These are phyloP conservation scores for Medicago lupulina DNA, from an alignment of 306 rosid species.

Conservation along the genomic window DNA sequence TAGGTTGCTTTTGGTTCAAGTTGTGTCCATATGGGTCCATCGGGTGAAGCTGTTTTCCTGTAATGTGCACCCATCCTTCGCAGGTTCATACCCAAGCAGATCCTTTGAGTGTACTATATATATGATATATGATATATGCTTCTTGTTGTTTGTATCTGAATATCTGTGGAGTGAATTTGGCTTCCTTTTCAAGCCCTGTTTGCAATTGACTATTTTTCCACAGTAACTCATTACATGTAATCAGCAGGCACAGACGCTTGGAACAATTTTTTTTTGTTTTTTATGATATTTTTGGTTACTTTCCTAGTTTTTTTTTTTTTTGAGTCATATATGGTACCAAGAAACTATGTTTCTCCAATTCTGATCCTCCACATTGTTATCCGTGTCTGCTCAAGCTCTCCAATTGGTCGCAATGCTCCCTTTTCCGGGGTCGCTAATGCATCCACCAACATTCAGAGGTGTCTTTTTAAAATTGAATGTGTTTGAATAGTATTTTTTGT, in stretches of 20 bases:
- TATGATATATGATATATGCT: slow-evolving; percentile 10
- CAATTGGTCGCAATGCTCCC: slow-evolving; percentile 22
- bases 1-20: slow-evolving; percentile 44
- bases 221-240: slow-evolving; percentile 30
- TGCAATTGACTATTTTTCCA: neutral
- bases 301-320: slow-evolving; percentile 7
- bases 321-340: slow-evolving; percentile 28
- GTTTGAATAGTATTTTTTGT: slow-evolving; percentile 35
- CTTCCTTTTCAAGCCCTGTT: slow-evolving; percentile 41
- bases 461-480: slow-evolving; percentile 8
- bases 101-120: slow-evolving; percentile 29
- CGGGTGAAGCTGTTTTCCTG: slow-evolving; percentile 35
- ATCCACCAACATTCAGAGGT: slow-evolving; percentile 16
- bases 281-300: slow-evolving; percentile 21
- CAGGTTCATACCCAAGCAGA: slow-evolving; percentile 25
- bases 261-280: slow-evolving; percentile 41
- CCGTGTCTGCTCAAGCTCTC: slow-evolving; percentile 22
- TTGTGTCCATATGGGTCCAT: slow-evolving; percentile 34
- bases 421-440: slow-evolving; percentile 14
- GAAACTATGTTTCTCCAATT: slow-evolving; percentile 12
- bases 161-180: slow-evolving; percentile 25
- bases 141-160: slow-evolving; percentile 41
- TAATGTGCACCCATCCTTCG: slow-evolving; percentile 24
- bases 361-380: neutral
- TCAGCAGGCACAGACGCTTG: slow-evolving; percentile 34